Evolutionary conservation across 176 grass and related monocot genomes (phyloP).

Genomic region (Cymbopogon citratus): DNA sequence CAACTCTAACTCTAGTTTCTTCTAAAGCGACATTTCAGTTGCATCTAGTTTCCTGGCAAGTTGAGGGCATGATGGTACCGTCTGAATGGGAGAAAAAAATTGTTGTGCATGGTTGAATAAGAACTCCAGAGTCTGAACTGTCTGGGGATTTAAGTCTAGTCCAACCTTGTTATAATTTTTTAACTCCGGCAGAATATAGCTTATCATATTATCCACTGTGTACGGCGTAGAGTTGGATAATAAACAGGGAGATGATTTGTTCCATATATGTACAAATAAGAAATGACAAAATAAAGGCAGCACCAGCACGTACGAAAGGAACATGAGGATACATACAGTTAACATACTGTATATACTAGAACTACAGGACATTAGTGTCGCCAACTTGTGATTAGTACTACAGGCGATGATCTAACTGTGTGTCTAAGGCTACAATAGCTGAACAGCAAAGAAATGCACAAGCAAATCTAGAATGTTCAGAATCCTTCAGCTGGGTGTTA

Average conservation of each 20-base stretch:
- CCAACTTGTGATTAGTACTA: background rate
- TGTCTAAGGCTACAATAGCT: background rate
- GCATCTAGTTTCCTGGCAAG: background rate
- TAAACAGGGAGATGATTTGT: background rate
- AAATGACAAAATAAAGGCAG: too few relatives aligned
- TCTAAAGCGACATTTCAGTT: background rate
- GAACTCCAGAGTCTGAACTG: constrained; percentile 12
- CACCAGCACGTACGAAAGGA: background rate
- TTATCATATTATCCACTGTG: background rate
- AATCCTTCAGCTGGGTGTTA: background rate
- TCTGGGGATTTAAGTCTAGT: constrained; percentile 10
- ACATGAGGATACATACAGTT: background rate
- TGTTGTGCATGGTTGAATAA: background rate
- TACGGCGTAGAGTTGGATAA: background rate
- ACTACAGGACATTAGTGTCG: background rate
- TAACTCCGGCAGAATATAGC: background rate
- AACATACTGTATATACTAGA: background rate
- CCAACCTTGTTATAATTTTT: constrained; percentile 7
- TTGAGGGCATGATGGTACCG: background rate
- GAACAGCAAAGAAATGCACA: background rate
- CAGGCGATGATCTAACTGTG: background rate
- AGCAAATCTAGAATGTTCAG: background rate
- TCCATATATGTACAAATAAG: background rate
- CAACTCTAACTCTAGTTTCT: background rate
- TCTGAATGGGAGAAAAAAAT: background rate